Base-by-base conservation (phyloP, 2,329 filamentous ascomycete species). In the Paraphoma sp. region DNA sequence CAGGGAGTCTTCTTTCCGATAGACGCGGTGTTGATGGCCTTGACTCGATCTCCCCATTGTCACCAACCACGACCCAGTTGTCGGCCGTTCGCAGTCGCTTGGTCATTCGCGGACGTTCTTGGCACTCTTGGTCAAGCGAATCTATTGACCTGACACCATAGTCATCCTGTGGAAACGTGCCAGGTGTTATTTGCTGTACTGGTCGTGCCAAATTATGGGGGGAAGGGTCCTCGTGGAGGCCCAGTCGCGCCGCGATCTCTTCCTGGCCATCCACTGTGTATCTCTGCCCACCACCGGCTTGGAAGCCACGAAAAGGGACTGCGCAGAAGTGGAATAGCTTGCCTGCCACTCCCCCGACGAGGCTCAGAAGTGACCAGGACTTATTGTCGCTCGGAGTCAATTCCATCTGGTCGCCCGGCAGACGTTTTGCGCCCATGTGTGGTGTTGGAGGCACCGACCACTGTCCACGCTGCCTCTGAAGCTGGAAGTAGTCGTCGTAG, bases 321-420 rank as follows among this genome's bases (percentile, higher is more conserved):
- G 81, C 79, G 79, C 93, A 97, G 68, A 97, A 95, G 64, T 93
- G 86, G 85, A 92, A 93, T 0, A 96, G 87, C 69, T 89, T 94
- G 16, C 91, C 90, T 1, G 90, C 86, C 3, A 90, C 86, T 29
- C 83, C 86, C 1, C 87, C 87, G 7, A 91, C 82, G 0, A 89
- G 82, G 41, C 79, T 84, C 31, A 91, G 79, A 5, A 89, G 66
- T 56, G 33, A 72, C 72, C 67, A 75, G 2, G 70, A 56, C 43
- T 68, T 74, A 45, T 60, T 57, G 3, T 52, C 64, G 31, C 56
- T 68, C 8, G 69, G 62, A 18, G 66, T 65, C 36, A 60, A 50
- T n/a, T 65, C 53, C 40, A 58, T 46, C 33, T 45, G 54, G 18
- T 57, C 56, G 11, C 51, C 51, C 16, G 56, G 56, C 23, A 56